These are phyloP conservation scores for Rosa persica DNA, from an alignment of 306 rosid genomes.

Conservation along the genomic window DNA sequence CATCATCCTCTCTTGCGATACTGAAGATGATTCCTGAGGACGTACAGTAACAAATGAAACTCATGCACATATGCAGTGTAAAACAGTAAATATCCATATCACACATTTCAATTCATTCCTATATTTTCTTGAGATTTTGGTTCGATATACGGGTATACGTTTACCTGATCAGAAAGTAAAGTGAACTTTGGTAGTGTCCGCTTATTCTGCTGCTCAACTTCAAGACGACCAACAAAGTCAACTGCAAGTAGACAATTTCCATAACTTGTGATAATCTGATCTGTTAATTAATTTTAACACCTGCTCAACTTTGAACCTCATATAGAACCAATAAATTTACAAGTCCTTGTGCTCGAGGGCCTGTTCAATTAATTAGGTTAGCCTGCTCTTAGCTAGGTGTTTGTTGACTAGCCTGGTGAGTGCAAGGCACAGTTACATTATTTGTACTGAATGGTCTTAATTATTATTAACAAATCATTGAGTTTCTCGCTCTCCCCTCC, in stretches of 20 bases:
- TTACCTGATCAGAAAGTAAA: constrained; percentile 32
- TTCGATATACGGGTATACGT: neutral
- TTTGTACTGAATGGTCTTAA: neutral
- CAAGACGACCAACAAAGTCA: constrained; percentile 11
- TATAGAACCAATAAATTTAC: neutral
- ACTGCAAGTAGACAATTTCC: neutral
- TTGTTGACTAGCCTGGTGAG: neutral
- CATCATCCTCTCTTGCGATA: constrained; percentile 8
- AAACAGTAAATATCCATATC: neutral
- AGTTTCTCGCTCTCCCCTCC: neutral
- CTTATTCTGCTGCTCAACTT: constrained; percentile 59
- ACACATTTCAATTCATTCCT: constrained; percentile 25
- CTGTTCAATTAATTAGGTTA: neutral
- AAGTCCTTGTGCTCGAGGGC: neutral
- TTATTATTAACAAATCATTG: neutral
- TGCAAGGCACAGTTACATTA: neutral
- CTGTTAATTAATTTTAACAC: neutral
- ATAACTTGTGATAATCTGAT: neutral
- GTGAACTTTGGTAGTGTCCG: constrained; percentile 53
- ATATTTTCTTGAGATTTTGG: neutral
- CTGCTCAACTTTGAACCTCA: neutral
- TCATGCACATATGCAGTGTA: neutral
- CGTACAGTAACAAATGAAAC: constrained; percentile 19
- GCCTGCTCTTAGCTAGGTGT: neutral
- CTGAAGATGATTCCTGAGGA: constrained; percentile 50